Base-by-base conservation (phyloP, 371 early-diverging fungal species). In the Umbelopsis sp. region DNA sequence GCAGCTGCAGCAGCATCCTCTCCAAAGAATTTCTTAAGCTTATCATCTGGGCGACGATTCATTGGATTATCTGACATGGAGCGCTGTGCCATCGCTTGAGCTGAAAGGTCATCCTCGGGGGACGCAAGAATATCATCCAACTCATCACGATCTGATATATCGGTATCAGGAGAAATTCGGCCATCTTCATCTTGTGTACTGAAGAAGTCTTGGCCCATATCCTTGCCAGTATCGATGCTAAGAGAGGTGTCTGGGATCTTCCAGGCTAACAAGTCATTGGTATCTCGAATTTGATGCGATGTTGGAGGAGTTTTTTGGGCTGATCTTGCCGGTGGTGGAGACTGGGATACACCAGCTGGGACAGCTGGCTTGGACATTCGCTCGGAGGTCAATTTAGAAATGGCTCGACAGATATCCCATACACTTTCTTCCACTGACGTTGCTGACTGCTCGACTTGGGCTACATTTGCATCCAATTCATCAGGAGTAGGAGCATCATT, bases 11-110 rank as follows among this genome's bases (percentile, higher is more conserved):
- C 65, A 0, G 85, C 76, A 63, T 87, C 87, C 64, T 91, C 92
- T 9, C 91, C 90, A 81, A 91, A 89, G 71, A 89, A 91, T 74
- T 87, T 88, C 20, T 80, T 71, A 3, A 90, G 76, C 65, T 89
- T 91, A n/a, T 77, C 74, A 29, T 80, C 75, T 18, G 62, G 66
- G 8, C 50, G 62, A 35, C 75, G 72, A 35, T 25, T 65, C 25
- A 35, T 16, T 6, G 29, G 20, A 3, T 18, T 67, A 37, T 38
- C 37, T 3, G 37, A 65, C 65, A 65, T 48, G 18, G 50, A 35
- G 22, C 46, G 37, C n/a, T 44, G 50, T 1, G 46, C 25, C 14
- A 65, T 12, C 45, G 50, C 9, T 50, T 22, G 65, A 32, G 38
- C 2, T 16, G 50, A 9, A 16, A 48, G 48, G 2, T 65, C 66